Evolutionary conservation across 2,329 filamentous ascomycete genomes (phyloP), one percentile per base, ranked within the genome.

Genomic region (Sclerotinia spermophila): DNA sequence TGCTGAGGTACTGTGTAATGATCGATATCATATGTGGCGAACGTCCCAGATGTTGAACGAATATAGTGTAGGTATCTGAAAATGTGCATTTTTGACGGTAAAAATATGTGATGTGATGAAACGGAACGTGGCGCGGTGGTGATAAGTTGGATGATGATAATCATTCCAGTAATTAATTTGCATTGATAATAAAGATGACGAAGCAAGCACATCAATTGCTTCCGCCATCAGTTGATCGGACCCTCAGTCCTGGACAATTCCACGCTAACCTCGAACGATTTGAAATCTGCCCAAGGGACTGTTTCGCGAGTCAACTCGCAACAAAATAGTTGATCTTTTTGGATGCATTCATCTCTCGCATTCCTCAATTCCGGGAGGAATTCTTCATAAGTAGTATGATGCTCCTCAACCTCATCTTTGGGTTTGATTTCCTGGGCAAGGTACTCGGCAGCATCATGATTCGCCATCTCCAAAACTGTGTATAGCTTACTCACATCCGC

Each of bases 391-490:
- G 3, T 0, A 19, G 3, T 42, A 3, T 56, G 44, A 21, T 72
- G 27, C 13, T 60, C n/a, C 11, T 71, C 35, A 5, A 73, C 17
- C 40, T 71, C n/a, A 11, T 71, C 73, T 55, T 11, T 56, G 3
- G 74, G 74, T 45, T 67, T 69, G 2, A 73, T 3, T 27, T 60
- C 55, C 2, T 67, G 27, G 21, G 71, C n/a, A 3, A 74, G 13
- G 17, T 70, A 64, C 19, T 72, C 69, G 19, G 45, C 70, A 8
- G 75, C 75, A 33, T 69, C 72, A 56, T 74, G 68, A 27, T 76
- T 76, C 1, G 74, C 75, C 67, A 76, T 69, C 27, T 74, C 65
- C 5, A 73, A 44, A 24, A 56, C 68, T 1, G 60, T 66, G n/a
- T 67, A 70, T 7, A 67, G 44, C 13, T 67, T 70, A 19, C n/a